These are phyloP conservation scores for Tuber magnatum DNA, from an alignment of 495 filamentous ascomycete genomes.

Conservation along the genomic window DNA sequence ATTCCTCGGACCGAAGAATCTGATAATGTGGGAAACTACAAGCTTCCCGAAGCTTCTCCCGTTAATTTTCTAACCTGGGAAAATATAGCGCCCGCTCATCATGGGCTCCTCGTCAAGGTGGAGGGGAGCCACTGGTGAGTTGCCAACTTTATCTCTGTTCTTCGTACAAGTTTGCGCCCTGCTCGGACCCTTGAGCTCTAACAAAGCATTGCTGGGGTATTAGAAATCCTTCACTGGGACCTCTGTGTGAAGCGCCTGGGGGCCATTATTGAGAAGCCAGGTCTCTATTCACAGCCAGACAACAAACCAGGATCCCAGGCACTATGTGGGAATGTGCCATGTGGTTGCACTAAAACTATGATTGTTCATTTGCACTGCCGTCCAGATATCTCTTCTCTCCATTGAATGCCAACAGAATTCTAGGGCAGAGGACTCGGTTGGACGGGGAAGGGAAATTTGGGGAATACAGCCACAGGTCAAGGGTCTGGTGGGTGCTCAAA, in stretches of 20 bases:
- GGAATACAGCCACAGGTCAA: too few species aligned
- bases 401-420: background rate
- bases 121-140: background rate
- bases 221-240: too few species aligned
- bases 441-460: too few species aligned
- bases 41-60: background rate
- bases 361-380: background rate
- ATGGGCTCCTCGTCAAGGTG: too few species aligned
- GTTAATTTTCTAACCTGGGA: background rate
- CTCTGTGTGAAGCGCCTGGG: background rate
- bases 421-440: too few species aligned
- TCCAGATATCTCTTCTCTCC: background rate
- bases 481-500: too few species aligned
- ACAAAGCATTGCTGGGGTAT: background rate
- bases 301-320: background rate
- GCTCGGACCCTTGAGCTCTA: too few species aligned
- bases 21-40: too few species aligned
- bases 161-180: background rate
- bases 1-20: too few species aligned
- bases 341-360: background rate
- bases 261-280: background rate
- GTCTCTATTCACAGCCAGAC: background rate
- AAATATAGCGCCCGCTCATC: background rate
- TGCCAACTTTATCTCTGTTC: background rate
- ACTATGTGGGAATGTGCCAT: background rate